Conservation (phyloP, 805 yeast genomes). For the Hyphopichia homilentoma region DNA sequence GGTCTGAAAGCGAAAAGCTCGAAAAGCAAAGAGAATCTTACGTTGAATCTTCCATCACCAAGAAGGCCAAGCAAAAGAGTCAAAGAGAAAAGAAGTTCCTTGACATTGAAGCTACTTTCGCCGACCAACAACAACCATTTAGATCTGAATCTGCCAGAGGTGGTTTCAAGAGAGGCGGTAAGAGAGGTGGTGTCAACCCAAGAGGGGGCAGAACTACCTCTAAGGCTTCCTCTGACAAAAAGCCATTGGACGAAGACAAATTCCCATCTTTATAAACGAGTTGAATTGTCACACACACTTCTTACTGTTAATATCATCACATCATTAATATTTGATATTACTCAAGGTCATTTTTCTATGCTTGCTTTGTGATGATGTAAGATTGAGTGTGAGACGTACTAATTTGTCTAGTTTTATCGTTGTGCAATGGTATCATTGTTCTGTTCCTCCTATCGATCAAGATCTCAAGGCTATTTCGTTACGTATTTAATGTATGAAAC, state of each 20-base stretch:
- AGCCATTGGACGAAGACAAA: conserved; percentile 54
- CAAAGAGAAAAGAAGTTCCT: conserved; percentile 77
- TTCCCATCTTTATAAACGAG: conserved; percentile 65
- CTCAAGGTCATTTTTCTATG: too few species aligned
- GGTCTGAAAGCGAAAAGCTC: conserved; percentile 52
- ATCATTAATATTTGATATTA: too few species aligned
- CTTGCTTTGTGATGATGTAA: too few species aligned
- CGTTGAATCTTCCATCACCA: conserved; percentile 57
- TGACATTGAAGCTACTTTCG: conserved; percentile 70
- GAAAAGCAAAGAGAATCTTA: conserved; percentile 62
- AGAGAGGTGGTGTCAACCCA: conserved; percentile 26
- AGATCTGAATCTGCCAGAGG: conserved; percentile 24
- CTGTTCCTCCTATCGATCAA: too few species aligned
- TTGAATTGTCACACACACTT: too few species aligned
- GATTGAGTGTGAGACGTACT: too few species aligned
- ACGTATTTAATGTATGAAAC: conserved; percentile 3
- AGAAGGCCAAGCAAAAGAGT: conserved; percentile 68
- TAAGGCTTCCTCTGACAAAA: conserved; percentile 30
- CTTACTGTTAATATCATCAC: too few species aligned
- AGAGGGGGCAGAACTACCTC: conserved; percentile 23
- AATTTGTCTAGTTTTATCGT: too few species aligned
- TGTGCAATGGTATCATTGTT: too few species aligned
- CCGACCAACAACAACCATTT: conserved; percentile 49
- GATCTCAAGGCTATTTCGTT: too few species aligned
- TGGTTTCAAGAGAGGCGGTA: conserved; percentile 25